Percentiles rank a stretch among this genome's conserved stretches.
Evolutionary conservation across 257 asterid genomes (phyloP).

Genomic region (Anisodus acutangulus): DNA sequence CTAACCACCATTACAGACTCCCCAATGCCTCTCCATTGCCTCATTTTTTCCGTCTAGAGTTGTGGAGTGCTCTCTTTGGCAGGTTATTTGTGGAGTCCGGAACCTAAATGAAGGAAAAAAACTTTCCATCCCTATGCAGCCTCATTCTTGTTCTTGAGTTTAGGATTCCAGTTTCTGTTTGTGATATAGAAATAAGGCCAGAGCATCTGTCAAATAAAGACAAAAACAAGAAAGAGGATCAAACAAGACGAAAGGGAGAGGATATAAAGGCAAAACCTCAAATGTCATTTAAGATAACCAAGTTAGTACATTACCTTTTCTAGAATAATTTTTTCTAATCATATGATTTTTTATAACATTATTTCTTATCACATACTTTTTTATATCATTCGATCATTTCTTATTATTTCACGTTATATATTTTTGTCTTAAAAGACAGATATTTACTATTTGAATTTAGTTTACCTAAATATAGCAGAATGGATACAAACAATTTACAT

Average conservation of each 20-base stretch:
- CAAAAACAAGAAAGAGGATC: neutral
- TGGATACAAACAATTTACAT: neutral
- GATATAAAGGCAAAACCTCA: neutral
- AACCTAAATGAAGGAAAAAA: neutral
- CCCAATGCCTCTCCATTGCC: neutral
- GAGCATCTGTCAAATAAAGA: neutral
- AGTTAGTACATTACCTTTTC: neutral
- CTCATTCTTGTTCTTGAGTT: neutral
- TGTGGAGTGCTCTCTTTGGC: neutral
- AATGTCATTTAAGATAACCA: neutral
- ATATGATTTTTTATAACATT: too few species aligned
- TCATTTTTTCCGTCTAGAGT: conserved; percentile 9
- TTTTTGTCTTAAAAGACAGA: neutral
- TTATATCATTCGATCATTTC: too few species aligned
- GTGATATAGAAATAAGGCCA: neutral
- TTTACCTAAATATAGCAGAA: too few species aligned
- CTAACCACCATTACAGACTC: neutral
- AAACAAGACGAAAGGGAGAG: neutral
- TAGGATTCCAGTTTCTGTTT: neutral
- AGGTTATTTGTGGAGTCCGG: too few species aligned
- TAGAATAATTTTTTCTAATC: too few species aligned
- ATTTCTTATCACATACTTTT: too few species aligned
- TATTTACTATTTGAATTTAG: too few species aligned
- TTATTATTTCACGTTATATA: too few species aligned
- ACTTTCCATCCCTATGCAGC: neutral